phyloP scores from a whole-genome alignment of 768 basidiomycete species.

The Mycena leptocephala region DNA sequence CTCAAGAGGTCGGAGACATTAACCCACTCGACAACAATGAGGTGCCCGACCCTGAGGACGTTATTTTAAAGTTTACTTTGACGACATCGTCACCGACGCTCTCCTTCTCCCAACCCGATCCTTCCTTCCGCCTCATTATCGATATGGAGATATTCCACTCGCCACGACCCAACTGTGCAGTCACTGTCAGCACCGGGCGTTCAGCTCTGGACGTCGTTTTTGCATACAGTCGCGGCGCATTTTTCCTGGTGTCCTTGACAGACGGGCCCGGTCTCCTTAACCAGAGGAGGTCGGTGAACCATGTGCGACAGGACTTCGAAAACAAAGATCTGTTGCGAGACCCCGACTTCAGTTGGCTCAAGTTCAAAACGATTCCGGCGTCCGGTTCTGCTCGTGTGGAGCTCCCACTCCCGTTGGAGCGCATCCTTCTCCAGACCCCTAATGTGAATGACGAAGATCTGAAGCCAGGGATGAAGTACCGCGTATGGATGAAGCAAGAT shows the following conservation, averaged over 20 bases:
- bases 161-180: neutral
- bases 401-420: neutral
- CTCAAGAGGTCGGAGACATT: neutral
- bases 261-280: too few species aligned
- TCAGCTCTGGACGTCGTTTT: neutral
- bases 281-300: too few species aligned
- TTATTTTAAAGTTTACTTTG: neutral
- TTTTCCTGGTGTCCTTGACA: neutral
- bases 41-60: neutral
- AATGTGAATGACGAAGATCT: neutral
- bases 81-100: neutral
- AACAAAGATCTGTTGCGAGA: neutral
- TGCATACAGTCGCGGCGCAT: neutral
- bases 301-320: neutral
- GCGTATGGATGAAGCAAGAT: neutral
- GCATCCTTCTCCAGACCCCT: neutral
- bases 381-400: neutral
- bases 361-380: neutral
- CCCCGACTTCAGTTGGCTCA: neutral
- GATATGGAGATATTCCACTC: neutral
- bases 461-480: neutral
- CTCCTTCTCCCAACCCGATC: neutral
- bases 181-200: neutral
- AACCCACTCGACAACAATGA: slow-evolving; percentile 2
- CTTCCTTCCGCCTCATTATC: neutral